Percentiles rank a stretch among this genome's conserved stretches.
Conservation (phyloP, 768 basidiomycete genomes). For the Leccinum variicolor region DNA sequence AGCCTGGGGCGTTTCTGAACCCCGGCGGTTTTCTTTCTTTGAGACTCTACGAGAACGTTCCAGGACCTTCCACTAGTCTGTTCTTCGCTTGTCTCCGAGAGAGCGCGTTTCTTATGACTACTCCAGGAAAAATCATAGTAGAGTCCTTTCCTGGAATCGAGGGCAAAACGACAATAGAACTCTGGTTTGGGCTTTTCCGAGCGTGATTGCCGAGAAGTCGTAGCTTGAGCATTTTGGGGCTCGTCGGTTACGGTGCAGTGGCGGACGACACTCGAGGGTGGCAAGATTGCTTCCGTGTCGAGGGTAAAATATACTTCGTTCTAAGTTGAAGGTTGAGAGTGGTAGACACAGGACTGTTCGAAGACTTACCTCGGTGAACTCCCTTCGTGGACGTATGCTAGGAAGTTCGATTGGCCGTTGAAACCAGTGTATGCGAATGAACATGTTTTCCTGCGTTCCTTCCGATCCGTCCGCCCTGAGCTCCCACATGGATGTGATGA, state of each 20-base stretch:
- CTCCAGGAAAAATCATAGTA: conserved; percentile 66
- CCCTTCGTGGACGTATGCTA: conserved; percentile 54
- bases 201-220: conserved; percentile 12
- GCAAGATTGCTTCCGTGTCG: conserved; percentile 43
- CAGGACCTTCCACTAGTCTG: conserved; percentile 41
- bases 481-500: conserved; percentile 72
- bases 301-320: conserved; percentile 76
- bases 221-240: conserved; percentile 12
- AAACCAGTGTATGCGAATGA: conserved; percentile 74
- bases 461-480: conserved; percentile 28
- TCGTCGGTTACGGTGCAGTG: conserved; percentile 47
- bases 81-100: conserved; percentile 26
- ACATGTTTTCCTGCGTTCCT: conserved; percentile 40
- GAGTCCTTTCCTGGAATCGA: conserved; percentile 55
- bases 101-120: conserved; percentile 39
- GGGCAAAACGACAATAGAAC: conserved; percentile 59
- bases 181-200: conserved; percentile 10
- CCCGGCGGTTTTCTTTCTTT: conserved; percentile 3
- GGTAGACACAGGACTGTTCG: not conserved
- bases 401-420: conserved; percentile 63
- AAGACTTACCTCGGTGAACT: conserved; percentile 52
- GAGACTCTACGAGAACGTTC: conserved; percentile 38
- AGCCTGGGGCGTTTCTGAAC: conserved; percentile 22
- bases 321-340: conserved; percentile 35
- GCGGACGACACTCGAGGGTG: conserved; percentile 48